Evolutionary conservation across 352 stramenopile species (phyloP), one percentile per base, ranked within the genome.

Genomic region (Phytopythium sindhum): DNA sequence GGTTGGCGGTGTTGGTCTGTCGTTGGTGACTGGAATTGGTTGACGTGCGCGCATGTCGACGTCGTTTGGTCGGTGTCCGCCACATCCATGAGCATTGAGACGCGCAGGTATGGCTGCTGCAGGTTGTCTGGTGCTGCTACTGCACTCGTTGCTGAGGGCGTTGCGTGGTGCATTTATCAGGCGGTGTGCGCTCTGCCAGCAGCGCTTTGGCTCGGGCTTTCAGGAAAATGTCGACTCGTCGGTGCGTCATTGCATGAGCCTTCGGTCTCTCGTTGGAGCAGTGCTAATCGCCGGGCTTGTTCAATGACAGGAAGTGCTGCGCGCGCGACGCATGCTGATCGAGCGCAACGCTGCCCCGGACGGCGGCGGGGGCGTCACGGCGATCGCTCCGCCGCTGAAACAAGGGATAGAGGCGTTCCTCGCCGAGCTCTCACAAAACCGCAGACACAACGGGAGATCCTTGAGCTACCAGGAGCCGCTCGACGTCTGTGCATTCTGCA

Each of bases 361-460:
- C 35, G 58, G 58, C 31, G 58, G 50, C 21, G 55, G 55, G 9
- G 55, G 55, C 4, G 41, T 60, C 23, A n/a, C 35, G 9, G 33
- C 55, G 19, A 60, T 60, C 55, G 23, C 55, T 2, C 45, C 33
- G 44, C 24, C 47, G 14, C 47, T 64, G 10, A 26, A 48, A 17
- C 47, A 64, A 14, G 58, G 58, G 21, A 64, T 64, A 15, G 58
- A 64, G 10, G 6, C 26, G n/a, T 64, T 64, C 37, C 48, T 64
- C 12, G 5, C 33, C 3, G 58, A 64, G 24, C 45, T 64, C n/a
- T 29, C 58, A 2, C 19, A 37, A 4, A 2, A 9, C 6, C 51
- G 29, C 19, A 29, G 12, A 10, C 48, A 31, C 24, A 9, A 54
- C 28, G 48, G 26, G 10, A 24, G 9, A 7, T n/a, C 12, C 21